These are phyloP conservation scores for Neopestalotiopsis sp. DNA, from an alignment of 2,329 filamentous ascomycete genomes.

Conservation along the genomic window DNA sequence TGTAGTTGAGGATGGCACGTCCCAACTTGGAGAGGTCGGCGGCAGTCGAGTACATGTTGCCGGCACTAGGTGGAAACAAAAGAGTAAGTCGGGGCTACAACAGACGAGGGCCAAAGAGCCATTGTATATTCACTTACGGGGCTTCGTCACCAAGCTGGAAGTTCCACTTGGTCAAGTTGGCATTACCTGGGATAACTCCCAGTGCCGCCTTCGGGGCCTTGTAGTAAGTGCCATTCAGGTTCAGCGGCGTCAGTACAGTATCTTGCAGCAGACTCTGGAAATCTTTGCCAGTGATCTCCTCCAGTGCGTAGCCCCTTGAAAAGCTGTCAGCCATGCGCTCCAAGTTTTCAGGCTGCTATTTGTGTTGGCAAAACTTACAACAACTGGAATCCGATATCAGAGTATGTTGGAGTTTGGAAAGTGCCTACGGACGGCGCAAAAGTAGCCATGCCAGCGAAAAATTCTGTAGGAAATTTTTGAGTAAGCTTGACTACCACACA, in stretches of 20 bases:
- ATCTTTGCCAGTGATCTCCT: slow-evolving; percentile 40
- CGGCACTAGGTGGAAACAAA: slow-evolving; percentile 30
- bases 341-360: not conserved
- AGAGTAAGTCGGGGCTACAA: slow-evolving; percentile 17
- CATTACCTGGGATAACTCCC: slow-evolving; percentile 42
- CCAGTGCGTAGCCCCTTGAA: slow-evolving; percentile 43
- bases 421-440: slow-evolving; percentile 34
- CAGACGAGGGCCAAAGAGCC: slow-evolving; percentile 3
- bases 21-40: slow-evolving; percentile 37
- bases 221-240: slow-evolving; percentile 41
- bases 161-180: slow-evolving; percentile 30
- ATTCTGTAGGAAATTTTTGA: slow-evolving; percentile 25
- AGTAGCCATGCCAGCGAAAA: slow-evolving; percentile 31
- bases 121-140: slow-evolving; percentile 24
- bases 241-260: slow-evolving; percentile 42
- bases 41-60: slow-evolving; percentile 41
- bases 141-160: slow-evolving; percentile 34
- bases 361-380: slow-evolving; percentile 34
- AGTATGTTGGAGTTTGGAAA: slow-evolving; percentile 32
- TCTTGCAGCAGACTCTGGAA: slow-evolving; percentile 40
- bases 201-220: slow-evolving; percentile 32
- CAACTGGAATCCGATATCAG: slow-evolving; percentile 35
- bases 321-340: slow-evolving; percentile 38
- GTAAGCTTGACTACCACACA: slow-evolving; percentile 13
- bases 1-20: slow-evolving; percentile 36